Evolutionary conservation across 768 basidiomycete genomes (phyloP).

Genomic region (Candolleomyces eurysporus): DNA sequence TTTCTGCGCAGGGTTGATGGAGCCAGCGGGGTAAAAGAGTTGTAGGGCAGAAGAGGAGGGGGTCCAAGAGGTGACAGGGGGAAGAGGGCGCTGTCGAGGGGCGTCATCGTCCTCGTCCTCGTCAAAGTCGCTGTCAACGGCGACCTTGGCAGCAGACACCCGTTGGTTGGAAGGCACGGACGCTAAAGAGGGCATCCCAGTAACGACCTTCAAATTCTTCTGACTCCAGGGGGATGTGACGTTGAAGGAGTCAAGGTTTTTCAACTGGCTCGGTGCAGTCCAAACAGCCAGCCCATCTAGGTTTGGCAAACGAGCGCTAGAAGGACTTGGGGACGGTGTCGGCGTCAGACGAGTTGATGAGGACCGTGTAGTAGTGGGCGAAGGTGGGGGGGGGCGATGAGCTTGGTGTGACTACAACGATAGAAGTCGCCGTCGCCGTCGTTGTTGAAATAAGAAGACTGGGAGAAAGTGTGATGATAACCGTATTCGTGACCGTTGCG

Average conservation of each 20-base stretch:
- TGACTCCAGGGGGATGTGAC: constrained; percentile 55
- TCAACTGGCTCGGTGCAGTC: constrained; percentile 51
- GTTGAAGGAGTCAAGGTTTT: constrained; percentile 59
- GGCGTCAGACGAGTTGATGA: not conserved
- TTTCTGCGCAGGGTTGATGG: constrained; percentile 61
- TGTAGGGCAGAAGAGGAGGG: constrained; percentile 46
- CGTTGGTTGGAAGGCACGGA: constrained; percentile 21
- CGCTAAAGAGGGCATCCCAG: constrained; percentile 39
- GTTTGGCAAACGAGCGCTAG: not conserved
- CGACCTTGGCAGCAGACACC: constrained; percentile 6
- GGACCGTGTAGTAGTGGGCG: not conserved
- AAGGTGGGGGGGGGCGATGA: not conserved
- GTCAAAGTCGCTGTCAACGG: not conserved
- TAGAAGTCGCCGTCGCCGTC: too few relatives aligned
- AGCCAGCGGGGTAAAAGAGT: constrained; percentile 64
- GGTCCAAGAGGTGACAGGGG: constrained; percentile 12
- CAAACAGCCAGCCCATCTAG: constrained; percentile 35
- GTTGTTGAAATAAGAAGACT: too few relatives aligned
- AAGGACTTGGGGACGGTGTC: not conserved
- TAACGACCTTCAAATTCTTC: constrained; percentile 55
- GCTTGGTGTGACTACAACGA: not conserved
- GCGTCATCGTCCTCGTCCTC: not conserved
- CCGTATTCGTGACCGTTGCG: not conserved
- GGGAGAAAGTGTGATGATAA: too few relatives aligned
- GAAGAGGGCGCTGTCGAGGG: not conserved